Base-by-base conservation (phyloP, 805 yeast species). In the Candida krabiensis region DNA sequence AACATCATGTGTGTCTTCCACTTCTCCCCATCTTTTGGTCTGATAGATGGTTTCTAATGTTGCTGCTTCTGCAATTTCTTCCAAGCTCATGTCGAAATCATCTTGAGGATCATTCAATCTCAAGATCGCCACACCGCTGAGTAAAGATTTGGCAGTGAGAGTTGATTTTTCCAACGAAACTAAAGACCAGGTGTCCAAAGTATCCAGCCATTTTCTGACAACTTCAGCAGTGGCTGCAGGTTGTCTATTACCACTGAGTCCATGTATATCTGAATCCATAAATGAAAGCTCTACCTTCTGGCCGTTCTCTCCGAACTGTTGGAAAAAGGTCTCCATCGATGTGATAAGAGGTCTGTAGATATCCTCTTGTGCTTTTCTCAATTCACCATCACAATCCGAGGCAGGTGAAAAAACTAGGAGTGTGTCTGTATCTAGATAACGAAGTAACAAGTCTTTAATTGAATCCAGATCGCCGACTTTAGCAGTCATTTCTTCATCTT, bases 1-100 rank as follows among this genome's bases (percentile, higher is more conserved):
- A n/a, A 93, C 97, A 60, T 93, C 99, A 58, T 93, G 99, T 2
- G 98, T 88, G 56, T 93, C 99, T 65, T 93, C 98, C 17, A 91
- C 98, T 63, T 91, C 97, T 22, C 99, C 99, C 99, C 99, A 93
- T 55, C 81, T 75, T 16, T 79, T 80, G 24, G 95, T 86, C 64
- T 93, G 99, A 63, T 77, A 77, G 23, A 83, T 79, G 11, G 82
- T 81, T 57, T 93, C 99, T 52, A 93, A 69, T 40, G 84, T 81
- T 8, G 89, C 89, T 41, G 84, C 75, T 52, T 78, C 78, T 2
- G 90, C 83, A 27, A 91, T 72, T 44, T 87, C 86, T 37, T 83
- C 89, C 13, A 86, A 64, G 2, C 78, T 47, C 36, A 74, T 61
- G 37, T 66, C 61, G 28, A 52, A 59, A 2, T 45, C 33, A 28